A percentile compares a stretch with the other conserved stretches of the same genome.
phyloP scores from a whole-genome alignment of 164 flowering plant species.

The Vitis amurensis region DNA sequence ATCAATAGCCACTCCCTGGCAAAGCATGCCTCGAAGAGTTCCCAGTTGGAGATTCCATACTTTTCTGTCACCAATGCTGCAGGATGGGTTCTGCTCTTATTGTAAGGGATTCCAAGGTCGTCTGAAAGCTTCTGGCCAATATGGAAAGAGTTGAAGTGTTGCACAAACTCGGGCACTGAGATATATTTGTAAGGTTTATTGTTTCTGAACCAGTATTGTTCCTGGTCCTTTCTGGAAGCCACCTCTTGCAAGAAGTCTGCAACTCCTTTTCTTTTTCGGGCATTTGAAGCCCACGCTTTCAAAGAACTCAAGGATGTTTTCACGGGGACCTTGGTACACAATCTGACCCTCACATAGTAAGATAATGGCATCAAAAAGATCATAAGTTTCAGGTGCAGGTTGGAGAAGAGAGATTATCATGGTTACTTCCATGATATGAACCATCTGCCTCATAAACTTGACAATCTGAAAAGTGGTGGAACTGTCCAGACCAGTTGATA shows the following conservation, averaged over 20 bases:
- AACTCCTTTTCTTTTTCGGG: slow-evolving; percentile 59
- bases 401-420: slow-evolving; percentile 66
- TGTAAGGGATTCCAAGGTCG: slow-evolving; percentile 29
- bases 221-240: slow-evolving; percentile 52
- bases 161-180: slow-evolving; percentile 28
- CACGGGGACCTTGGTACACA: slow-evolving; percentile 50
- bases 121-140: slow-evolving; percentile 28
- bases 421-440: slow-evolving; percentile 57
- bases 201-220: slow-evolving; percentile 45
- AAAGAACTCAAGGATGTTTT: slow-evolving; percentile 51
- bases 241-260: slow-evolving; percentile 74
- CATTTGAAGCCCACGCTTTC: slow-evolving; percentile 57
- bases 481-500: slow-evolving; percentile 75
- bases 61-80: slow-evolving; percentile 35
- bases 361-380: slow-evolving; percentile 65
- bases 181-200: slow-evolving; percentile 30
- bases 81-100: slow-evolving; percentile 31
- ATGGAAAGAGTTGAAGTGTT: slow-evolving; percentile 29
- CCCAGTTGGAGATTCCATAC: slow-evolving; percentile 36
- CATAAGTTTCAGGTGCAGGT: slow-evolving; percentile 68
- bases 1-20: slow-evolving; percentile 50
- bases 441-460: slow-evolving; percentile 57
- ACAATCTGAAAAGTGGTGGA: slow-evolving; percentile 70
- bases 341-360: slow-evolving; percentile 55
- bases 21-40: slow-evolving; percentile 45